Evolutionary conservation across 2,329 filamentous ascomycete genomes (phyloP).

Genomic region (Ophiostoma sp.): DNA sequence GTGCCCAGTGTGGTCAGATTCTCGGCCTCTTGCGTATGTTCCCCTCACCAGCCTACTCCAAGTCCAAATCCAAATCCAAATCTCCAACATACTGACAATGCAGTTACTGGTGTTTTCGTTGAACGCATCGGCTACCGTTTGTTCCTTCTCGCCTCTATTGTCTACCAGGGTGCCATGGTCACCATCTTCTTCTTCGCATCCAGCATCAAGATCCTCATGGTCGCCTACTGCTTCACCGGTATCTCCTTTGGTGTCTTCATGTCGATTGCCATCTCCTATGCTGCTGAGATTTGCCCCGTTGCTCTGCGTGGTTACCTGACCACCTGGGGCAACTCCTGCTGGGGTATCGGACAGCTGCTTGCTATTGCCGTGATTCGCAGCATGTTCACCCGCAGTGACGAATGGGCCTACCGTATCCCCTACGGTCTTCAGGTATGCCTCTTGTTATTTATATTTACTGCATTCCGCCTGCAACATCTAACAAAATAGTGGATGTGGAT

Average conservation of each 20-base stretch:
- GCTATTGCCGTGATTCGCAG: constrained; percentile 22
- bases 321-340: constrained; percentile 26
- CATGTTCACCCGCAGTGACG: constrained; percentile 16
- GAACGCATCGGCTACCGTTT: constrained; percentile 18
- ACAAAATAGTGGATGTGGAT: constrained; percentile 23
- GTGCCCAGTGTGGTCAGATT: constrained; percentile 53
- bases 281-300: constrained; percentile 24
- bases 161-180: constrained; percentile 35
- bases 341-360: constrained; percentile 26
- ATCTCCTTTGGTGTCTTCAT: constrained; percentile 26
- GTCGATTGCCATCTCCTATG: constrained; percentile 22
- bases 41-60: not conserved
- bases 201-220: constrained; percentile 13
- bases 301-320: constrained; percentile 24
- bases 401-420: constrained; percentile 3
- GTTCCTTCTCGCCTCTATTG: not conserved
- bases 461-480: not conserved
- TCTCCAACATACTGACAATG: not conserved
- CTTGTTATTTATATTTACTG: not conserved
- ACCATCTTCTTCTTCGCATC: constrained; percentile 12
- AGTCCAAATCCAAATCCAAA: not conserved
- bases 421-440: not conserved
- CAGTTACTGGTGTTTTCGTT: constrained; percentile 8
- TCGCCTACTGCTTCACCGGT: constrained; percentile 11
- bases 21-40: constrained; percentile 32